phyloP scores from a whole-genome alignment of 1,284 basidiomycete genomes.

The Lignosus rhinocerotis region DNA sequence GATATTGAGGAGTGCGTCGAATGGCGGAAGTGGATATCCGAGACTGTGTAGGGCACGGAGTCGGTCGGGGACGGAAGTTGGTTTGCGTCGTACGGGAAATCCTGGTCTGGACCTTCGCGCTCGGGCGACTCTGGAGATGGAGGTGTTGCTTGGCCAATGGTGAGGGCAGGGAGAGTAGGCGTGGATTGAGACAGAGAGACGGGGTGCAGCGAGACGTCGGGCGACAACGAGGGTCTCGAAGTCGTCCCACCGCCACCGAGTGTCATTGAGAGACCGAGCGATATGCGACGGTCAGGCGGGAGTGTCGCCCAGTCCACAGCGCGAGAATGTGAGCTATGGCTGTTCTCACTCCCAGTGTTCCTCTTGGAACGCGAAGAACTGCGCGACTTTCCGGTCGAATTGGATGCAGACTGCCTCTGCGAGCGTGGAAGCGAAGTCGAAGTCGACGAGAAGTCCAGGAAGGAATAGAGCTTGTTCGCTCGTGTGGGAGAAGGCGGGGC shows the following conservation, averaged over 20 bases:
- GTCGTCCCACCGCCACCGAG: conserved; percentile 29
- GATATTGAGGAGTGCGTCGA: conserved; percentile 45
- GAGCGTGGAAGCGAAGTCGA: conserved; percentile 30
- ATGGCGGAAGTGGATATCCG: conserved; percentile 63
- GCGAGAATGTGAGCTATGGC: conserved; percentile 11
- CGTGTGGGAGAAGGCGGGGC: conserved; percentile 15
- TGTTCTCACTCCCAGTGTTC: conserved; percentile 21
- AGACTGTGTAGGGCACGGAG: conserved; percentile 67
- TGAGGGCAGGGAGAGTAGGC: conserved; percentile 12
- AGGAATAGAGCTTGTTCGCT: conserved; percentile 44
- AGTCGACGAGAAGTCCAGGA: conserved; percentile 61
- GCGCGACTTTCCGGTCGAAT: conserved; percentile 27
- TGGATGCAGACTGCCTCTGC: conserved; percentile 27
- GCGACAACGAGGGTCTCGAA: conserved; percentile 30
- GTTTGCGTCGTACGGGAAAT: conserved; percentile 21
- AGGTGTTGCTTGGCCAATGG: conserved; percentile 17
- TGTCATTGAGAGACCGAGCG: conserved; percentile 33
- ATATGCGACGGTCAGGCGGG: conserved; percentile 28
- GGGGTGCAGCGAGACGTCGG: conserved; percentile 31
- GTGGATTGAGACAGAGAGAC: conserved; percentile 26
- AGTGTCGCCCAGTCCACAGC: conserved; percentile 19
- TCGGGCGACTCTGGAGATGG: conserved; percentile 8
- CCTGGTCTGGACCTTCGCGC: conserved; percentile 13
- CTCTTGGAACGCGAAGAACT: conserved; percentile 27
- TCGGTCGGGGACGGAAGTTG: conserved; percentile 55